phyloP scores from a whole-genome alignment of 345 rosid species.

The Salix koriyanagi region DNA sequence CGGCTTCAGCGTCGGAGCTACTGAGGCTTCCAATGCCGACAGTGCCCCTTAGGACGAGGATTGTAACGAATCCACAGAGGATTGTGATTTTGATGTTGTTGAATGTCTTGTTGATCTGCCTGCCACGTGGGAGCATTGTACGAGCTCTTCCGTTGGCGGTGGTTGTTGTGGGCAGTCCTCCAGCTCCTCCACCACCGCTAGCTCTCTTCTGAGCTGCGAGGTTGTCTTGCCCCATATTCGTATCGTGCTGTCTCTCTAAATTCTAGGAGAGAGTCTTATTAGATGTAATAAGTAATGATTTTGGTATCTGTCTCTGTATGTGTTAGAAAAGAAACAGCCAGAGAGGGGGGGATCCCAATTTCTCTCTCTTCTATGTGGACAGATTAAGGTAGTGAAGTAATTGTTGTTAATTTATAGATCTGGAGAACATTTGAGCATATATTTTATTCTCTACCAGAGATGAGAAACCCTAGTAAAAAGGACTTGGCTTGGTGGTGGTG shows the following conservation, averaged over 20 bases:
- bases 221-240: conserved; percentile 56
- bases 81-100: conserved; percentile 86
- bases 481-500: neutral
- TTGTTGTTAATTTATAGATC: neutral
- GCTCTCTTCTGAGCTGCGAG: conserved; percentile 64
- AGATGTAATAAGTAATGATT: too few species aligned
- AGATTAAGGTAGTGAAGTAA: neutral
- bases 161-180: conserved; percentile 44
- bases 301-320: too few species aligned
- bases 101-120: conserved; percentile 86
- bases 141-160: conserved; percentile 42
- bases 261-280: neutral
- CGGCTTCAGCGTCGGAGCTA: conserved; percentile 67
- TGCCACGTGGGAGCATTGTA: conserved; percentile 50
- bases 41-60: conserved; percentile 90
- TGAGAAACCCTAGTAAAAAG: neutral
- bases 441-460: neutral
- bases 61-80: conserved; percentile 88
- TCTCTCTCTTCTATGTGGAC: neutral
- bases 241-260: neutral
- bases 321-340: too few species aligned
- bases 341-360: neutral
- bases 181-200: conserved; percentile 39
- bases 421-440: neutral
- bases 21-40: conserved; percentile 79